Base-by-base conservation (phyloP, 2,329 filamentous ascomycete species). In the Arachnopeziza araneosa region DNA sequence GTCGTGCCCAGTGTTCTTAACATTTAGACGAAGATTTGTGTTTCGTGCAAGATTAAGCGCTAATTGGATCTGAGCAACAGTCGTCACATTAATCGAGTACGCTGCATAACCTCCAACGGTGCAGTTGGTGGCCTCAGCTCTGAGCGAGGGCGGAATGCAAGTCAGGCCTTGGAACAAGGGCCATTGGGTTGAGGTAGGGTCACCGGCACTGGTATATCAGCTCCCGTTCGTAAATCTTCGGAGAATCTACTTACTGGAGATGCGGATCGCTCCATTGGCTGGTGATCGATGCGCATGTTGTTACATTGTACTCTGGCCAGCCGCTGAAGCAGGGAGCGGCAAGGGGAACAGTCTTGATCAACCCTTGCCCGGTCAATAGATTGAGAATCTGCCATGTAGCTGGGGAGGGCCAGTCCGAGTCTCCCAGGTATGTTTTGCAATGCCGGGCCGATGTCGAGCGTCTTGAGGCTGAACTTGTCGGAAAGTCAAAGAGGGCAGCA, bases 341-440 rank as follows among this genome's bases (percentile, higher is more conserved):
- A 19, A 75, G 73, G 62, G 80, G 76, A 59, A 71, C 55, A 24
- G 80, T 74, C 50, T 70, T 73, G 58, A 81, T 70, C 49, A 83
- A 73, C 30, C 71, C 36, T 70, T 14, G 78, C 78, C 10, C 69
- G 71, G 21, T 76, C 69, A 5, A 77, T 17, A 73, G 64, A 69
- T 83, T 80, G 57, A 85, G 74, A 12, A 68, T 64, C 6, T 68
- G 63, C 82, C 82, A 84, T 9, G 69, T 70, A 0, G 71, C 63
- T 21, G 74, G 60, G 0, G 75, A 76, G 0, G 83, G 83, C 82
- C 82, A 85, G 52, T 69, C 12, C 1, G 21, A 6, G 44, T 70
- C 67, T 2, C 66, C 67, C 6, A 68, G 68, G 17, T 64, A 64
- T 10, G 58, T 36, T 55, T 70, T 70, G 54, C 68, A 70, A 10